Percentiles rank a stretch among this genome's conserved stretches.
Evolutionary conservation across 177 flowering plant genomes (phyloP).

Genomic region (Tripterygium wilfordii): DNA sequence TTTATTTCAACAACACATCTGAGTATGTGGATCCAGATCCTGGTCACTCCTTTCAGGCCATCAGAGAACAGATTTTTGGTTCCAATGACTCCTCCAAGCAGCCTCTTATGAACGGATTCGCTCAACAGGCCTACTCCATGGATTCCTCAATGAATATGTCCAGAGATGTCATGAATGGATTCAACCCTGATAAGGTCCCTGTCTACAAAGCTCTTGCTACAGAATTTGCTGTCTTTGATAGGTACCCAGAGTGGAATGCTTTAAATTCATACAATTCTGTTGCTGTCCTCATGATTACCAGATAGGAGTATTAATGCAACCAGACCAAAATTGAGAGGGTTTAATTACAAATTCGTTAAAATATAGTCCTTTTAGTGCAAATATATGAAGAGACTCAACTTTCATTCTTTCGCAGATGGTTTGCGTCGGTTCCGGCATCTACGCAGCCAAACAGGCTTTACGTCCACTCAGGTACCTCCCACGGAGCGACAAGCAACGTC

Average conservation of each 20-base stretch:
- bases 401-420: conserved; percentile 56
- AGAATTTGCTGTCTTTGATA: conserved; percentile 67
- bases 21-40: conserved; percentile 81
- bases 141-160: conserved; percentile 40
- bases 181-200: conserved; percentile 50
- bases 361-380: no score
- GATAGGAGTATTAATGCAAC: no score
- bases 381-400: no score
- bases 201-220: conserved; percentile 52
- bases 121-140: conserved; percentile 63
- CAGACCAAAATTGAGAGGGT: no score
- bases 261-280: background rate
- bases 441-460: conserved; percentile 60
- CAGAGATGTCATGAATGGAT: conserved; percentile 71
- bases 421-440: conserved; percentile 62
- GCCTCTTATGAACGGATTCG: conserved; percentile 80
- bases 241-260: conserved; percentile 12
- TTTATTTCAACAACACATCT: conserved; percentile 42
- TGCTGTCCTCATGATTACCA: background rate
- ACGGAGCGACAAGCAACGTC: conserved; percentile 55
- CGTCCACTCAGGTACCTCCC: conserved; percentile 59
- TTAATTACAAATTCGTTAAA: no score
- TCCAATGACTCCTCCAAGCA: conserved; percentile 34
- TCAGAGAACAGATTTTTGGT: conserved; percentile 78
- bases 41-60: conserved; percentile 87